Evolutionary conservation across 2,329 filamentous ascomycete species (phyloP).

Genomic region (Lasiodiplodia gonubiensis): DNA sequence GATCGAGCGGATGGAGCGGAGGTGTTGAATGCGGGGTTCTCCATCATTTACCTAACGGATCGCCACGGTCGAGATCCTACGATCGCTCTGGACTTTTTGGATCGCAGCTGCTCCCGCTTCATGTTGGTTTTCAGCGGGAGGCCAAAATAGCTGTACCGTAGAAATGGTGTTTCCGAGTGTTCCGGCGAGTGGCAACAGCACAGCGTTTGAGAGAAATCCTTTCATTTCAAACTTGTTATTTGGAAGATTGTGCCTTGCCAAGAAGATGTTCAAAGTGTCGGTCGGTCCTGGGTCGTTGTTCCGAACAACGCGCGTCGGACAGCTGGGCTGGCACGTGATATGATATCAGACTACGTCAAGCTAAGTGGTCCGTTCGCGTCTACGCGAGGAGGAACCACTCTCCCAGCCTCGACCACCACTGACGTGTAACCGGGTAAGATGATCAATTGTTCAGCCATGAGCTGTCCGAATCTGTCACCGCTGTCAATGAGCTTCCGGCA

Average conservation of each 20-base stretch:
- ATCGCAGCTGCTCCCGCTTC: too few relatives aligned
- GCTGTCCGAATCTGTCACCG: neutral
- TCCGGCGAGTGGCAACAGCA: neutral
- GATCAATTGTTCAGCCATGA: neutral
- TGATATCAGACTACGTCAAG: slow-evolving; percentile 25
- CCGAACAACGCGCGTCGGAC: slow-evolving; percentile 9
- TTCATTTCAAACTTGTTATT: neutral
- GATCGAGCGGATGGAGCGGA: neutral
- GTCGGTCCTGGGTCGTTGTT: neutral
- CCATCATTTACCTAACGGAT: slow-evolving; percentile 19
- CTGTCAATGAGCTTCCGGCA: neutral
- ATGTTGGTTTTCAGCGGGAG: too few relatives aligned
- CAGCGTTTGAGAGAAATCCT: neutral
- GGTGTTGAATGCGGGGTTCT: neutral
- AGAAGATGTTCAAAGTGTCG: slow-evolving; percentile 4
- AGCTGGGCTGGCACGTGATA: slow-evolving; percentile 7
- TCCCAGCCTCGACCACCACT: slow-evolving; percentile 1
- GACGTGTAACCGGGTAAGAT: neutral
- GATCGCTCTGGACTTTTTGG: neutral
- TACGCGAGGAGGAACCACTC: slow-evolving; percentile 10
- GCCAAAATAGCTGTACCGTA: neutral
- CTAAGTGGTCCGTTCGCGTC: neutral
- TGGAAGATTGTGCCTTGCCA: neutral
- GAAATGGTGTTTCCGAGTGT: neutral
- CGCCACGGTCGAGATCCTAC: neutral